phyloP scores from a whole-genome alignment of 2,329 filamentous ascomycete genomes.

The Pseudohalonectria lignicola region DNA sequence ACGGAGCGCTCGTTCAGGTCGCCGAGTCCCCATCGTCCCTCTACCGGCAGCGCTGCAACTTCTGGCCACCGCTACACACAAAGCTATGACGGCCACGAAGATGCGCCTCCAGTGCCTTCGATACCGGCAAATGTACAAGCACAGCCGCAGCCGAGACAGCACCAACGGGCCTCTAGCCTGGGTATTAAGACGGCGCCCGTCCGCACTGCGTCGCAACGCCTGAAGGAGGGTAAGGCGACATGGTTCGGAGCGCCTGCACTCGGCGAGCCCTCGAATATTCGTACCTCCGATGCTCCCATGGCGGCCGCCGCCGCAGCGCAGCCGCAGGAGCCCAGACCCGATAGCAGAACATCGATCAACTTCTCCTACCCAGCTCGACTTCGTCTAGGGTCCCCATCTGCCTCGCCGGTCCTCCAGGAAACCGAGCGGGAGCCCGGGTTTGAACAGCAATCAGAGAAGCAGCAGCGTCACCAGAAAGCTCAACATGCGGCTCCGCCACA shows the following conservation, averaged over 20 bases:
- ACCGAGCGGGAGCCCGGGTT: too few species aligned
- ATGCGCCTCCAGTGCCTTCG: constrained; percentile 1
- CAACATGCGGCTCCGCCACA: constrained; percentile 4
- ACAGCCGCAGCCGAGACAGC: not conserved
- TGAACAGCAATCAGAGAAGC: too few species aligned
- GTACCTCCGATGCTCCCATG: constrained; percentile 31
- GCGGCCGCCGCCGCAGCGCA: constrained; percentile 15
- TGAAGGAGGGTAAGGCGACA: constrained; percentile 25
- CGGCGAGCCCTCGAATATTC: constrained; percentile 31
- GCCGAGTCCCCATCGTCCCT: constrained; percentile 51
- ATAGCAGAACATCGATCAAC: constrained; percentile 42
- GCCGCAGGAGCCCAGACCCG: constrained; percentile 24
- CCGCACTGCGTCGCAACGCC: constrained; percentile 41
- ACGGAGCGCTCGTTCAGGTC: constrained; percentile 78
- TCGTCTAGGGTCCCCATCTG: constrained; percentile 27
- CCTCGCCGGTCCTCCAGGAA: constrained; percentile 5
- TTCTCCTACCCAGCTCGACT: constrained; percentile 44
- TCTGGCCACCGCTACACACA: too few species aligned
- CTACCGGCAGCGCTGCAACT: too few species aligned
- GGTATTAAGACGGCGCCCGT: constrained; percentile 31
- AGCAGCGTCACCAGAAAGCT: not conserved
- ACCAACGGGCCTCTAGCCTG: constrained; percentile 18
- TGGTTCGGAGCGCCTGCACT: constrained; percentile 37
- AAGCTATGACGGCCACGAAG: constrained; percentile 51
- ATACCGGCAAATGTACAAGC: constrained; percentile 1